Conservation (phyloP, 2,329 filamentous ascomycete genomes). For the Tolypocladium ovalisporum region DNA sequence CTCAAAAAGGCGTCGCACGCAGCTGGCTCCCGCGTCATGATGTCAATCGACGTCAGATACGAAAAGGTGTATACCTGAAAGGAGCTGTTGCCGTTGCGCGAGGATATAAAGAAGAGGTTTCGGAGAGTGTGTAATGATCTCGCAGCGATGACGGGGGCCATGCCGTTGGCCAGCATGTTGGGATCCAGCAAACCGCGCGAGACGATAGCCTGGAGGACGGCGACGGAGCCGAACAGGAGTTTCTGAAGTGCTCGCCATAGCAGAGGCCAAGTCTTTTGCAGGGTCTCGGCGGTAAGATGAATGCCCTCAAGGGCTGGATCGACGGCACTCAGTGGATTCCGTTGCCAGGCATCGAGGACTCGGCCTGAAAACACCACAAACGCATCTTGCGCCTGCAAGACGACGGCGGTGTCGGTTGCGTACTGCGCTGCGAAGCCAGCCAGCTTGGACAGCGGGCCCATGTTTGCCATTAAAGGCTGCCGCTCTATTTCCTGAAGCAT, state of each 20-base stretch:
- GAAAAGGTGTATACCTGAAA: conserved; percentile 83
- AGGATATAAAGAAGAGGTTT: conserved; percentile 73
- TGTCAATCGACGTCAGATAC: conserved; percentile 72
- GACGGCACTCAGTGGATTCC: conserved; percentile 61
- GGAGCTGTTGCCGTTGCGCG: conserved; percentile 56
- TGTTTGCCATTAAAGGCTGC: conserved; percentile 51
- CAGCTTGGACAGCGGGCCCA: conserved; percentile 57
- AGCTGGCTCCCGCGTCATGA: conserved; percentile 59
- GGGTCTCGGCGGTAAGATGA: conserved; percentile 53
- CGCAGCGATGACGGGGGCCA: conserved; percentile 54
- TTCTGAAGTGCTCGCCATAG: conserved; percentile 69
- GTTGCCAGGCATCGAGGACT: conserved; percentile 61
- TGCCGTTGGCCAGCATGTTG: conserved; percentile 27
- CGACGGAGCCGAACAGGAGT: conserved; percentile 63
- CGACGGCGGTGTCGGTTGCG: conserved; percentile 29
- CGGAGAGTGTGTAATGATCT: conserved; percentile 65
- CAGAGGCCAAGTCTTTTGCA: conserved; percentile 54
- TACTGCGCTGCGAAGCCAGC: conserved; percentile 53
- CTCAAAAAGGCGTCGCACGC: conserved; percentile 57
- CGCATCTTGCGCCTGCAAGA: conserved; percentile 46
- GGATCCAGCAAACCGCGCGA: conserved; percentile 48
- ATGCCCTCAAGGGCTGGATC: conserved; percentile 56
- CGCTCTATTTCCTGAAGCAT: conserved; percentile 47
- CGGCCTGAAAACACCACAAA: conserved; percentile 56
- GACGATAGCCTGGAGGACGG: conserved; percentile 63